Conservation (phyloP, 345 rosid species). For the Draba incana region DNA sequence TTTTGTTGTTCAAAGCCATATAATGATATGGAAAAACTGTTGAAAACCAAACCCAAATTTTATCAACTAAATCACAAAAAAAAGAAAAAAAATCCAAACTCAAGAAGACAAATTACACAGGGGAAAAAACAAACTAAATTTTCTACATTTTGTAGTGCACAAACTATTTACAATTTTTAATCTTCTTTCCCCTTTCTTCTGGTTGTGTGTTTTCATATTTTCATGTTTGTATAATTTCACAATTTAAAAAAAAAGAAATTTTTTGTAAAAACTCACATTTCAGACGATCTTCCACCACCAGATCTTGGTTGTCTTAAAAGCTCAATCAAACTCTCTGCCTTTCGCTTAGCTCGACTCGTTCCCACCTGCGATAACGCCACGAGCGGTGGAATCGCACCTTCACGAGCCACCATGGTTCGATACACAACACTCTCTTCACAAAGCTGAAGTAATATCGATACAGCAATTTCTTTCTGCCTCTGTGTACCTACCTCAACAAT, state of each 20-base stretch:
- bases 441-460: slow-evolving; percentile 60
- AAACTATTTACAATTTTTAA: slow-evolving; percentile 35
- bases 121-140: slow-evolving; percentile 13
- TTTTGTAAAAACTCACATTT: slow-evolving; percentile 41
- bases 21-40: background rate
- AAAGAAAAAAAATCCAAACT: slow-evolving; percentile 22
- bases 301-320: slow-evolving; percentile 94
- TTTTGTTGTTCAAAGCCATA: background rate
- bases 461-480: slow-evolving; percentile 88
- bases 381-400: slow-evolving; percentile 96
- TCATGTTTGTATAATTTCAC: slow-evolving; percentile 18
- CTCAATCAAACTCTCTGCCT: slow-evolving; percentile 78
- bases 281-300: slow-evolving; percentile 60
- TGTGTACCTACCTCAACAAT: slow-evolving; percentile 82
- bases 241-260: background rate
- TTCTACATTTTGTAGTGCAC: slow-evolving; percentile 11
- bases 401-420: slow-evolving; percentile 81
- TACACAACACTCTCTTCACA: slow-evolving; percentile 70
- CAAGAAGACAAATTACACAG: slow-evolving; percentile 31
- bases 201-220: background rate
- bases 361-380: slow-evolving; percentile 82
- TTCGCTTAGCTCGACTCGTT: slow-evolving; percentile 84
- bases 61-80: slow-evolving; percentile 19
- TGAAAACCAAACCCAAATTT: slow-evolving; percentile 22
- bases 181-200: background rate